phyloP scores from a whole-genome alignment of 2,329 filamentous ascomycete species.

The Parafenestella ontariensis region DNA sequence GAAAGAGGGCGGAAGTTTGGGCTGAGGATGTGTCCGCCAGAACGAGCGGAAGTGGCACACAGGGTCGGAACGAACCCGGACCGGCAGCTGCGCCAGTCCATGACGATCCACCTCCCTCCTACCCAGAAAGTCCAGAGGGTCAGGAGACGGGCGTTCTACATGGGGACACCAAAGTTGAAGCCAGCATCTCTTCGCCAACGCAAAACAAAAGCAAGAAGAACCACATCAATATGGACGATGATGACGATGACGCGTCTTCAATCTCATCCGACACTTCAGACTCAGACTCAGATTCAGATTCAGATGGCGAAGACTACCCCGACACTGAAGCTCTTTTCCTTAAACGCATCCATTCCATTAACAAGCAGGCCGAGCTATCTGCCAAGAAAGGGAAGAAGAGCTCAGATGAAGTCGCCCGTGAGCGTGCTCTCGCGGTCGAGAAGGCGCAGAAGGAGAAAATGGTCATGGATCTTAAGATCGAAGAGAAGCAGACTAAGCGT shows the following conservation, averaged over 20 bases:
- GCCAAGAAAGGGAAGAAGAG: constrained; percentile 34
- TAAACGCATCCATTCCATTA: constrained; percentile 31
- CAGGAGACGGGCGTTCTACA: constrained; percentile 30
- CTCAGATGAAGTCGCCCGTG: constrained; percentile 23
- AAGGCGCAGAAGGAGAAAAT: constrained; percentile 29
- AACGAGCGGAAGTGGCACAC: constrained; percentile 6
- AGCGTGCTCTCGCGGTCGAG: constrained; percentile 35
- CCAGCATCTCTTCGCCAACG: not conserved
- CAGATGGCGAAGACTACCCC: constrained; percentile 19
- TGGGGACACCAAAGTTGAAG: constrained; percentile 8
- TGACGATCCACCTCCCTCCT: constrained; percentile 25
- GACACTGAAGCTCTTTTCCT: constrained; percentile 17
- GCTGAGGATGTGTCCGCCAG: constrained; percentile 15
- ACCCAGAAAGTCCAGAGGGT: constrained; percentile 9
- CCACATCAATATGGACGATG: constrained; percentile 14
- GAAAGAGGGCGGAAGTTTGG: constrained; percentile 17
- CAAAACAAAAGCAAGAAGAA: constrained; percentile 8
- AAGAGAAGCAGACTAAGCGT: constrained; percentile 25
- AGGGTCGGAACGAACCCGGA: not conserved
- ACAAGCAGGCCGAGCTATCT: constrained; percentile 22
- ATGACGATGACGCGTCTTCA: constrained; percentile 29
- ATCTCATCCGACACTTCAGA: constrained; percentile 32
- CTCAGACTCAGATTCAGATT: constrained; percentile 23
- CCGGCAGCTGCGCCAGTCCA: not conserved
- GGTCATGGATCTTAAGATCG: constrained; percentile 24